Evolutionary conservation across 2,329 filamentous ascomycete species (phyloP), one percentile per base, ranked within the genome.

Genomic region (Microdochium nivale): DNA sequence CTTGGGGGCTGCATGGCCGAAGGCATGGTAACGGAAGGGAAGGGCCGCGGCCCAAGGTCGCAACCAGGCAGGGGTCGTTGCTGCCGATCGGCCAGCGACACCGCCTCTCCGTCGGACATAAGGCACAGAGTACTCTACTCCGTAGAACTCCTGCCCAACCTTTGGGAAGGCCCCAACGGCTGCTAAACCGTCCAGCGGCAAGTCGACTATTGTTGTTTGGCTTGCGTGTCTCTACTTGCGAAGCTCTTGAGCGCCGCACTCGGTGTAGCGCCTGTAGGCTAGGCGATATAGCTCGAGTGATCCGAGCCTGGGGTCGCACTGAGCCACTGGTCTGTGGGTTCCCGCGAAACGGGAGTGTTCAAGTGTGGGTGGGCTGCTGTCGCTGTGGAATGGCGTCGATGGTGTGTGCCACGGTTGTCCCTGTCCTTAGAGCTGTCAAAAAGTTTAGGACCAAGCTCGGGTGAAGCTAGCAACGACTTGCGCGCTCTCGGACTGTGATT

Each of bases 1-100:
- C 59, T 57, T 51, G 50, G 58, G 51, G 7, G 35, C 35, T 40
- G 35, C n/a, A 44, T 16, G 40, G 40, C 21, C 21, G 40, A 21
- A 5, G 40, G 7, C 40, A 44, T 44, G 40, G 40, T 24, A 19
- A 44, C n/a, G 33, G 21, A 19, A 16, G 40, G 40, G 40, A 5
- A 7, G 40, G 9, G 40, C 14, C 5, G 40, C 21, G n/a, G 33
- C 33, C 33, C 33, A 37, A 37, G 33, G 7, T 14, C 30, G 33
- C 33, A 37, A 37, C 11, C 33, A 7, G 40, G 21, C 40, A 44
- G 40, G 40, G 40, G 40, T 44, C 40, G 40, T 44, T 44, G 40
- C 40, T 44, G 21, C 40, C 40, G 40, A 44, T 23, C 40, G 40
- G 23, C 40, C 40, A 44, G 9, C 16, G 14, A 44, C 11, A 40